These are phyloP conservation scores for Paracoccidioides brasiliensis DNA, from an alignment of 2,329 filamentous ascomycete genomes.

Conservation along the genomic window DNA sequence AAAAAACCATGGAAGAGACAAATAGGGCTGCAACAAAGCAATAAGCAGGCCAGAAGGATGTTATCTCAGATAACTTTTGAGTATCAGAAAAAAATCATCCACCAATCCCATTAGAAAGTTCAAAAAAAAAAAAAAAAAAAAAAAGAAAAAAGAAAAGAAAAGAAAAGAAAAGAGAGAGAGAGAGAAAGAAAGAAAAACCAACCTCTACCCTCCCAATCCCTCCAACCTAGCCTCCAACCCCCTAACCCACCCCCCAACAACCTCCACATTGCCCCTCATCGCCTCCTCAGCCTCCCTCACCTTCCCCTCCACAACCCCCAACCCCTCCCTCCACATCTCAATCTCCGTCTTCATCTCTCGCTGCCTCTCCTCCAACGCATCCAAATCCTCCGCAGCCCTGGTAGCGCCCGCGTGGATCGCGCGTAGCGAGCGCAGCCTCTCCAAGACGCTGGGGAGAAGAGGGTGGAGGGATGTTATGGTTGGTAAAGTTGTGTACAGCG, in stretches of 20 bases:
- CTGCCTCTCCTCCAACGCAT: constrained; percentile 65
- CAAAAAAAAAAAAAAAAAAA: not conserved
- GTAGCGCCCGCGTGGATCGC: constrained; percentile 80
- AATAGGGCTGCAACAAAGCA: not conserved
- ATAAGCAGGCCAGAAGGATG: not conserved
- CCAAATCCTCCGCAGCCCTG: constrained; percentile 62
- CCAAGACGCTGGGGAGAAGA: constrained; percentile 69
- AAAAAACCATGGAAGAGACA: not conserved
- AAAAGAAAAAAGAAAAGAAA: not conserved
- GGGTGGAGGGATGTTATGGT: constrained; percentile 80
- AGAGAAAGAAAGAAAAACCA: not conserved
- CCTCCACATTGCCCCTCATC: constrained; percentile 66
- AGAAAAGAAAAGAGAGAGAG: not conserved
- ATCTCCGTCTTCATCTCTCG: constrained; percentile 73
- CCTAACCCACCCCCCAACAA: constrained; percentile 82
- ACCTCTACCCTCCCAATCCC: constrained; percentile 34
- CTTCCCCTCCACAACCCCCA: constrained; percentile 64
- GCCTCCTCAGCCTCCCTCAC: constrained; percentile 56
- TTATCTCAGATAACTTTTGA: not conserved
- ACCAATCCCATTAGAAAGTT: not conserved
- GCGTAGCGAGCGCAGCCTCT: constrained; percentile 69
- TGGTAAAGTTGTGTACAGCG: constrained; percentile 75
- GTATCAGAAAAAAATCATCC: not conserved
- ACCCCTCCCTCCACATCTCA: constrained; percentile 68
- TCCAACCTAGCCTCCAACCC: constrained; percentile 67